These are phyloP conservation scores for Triadica sebifera DNA, from an alignment of 345 rosid species.

Conservation along the genomic window DNA sequence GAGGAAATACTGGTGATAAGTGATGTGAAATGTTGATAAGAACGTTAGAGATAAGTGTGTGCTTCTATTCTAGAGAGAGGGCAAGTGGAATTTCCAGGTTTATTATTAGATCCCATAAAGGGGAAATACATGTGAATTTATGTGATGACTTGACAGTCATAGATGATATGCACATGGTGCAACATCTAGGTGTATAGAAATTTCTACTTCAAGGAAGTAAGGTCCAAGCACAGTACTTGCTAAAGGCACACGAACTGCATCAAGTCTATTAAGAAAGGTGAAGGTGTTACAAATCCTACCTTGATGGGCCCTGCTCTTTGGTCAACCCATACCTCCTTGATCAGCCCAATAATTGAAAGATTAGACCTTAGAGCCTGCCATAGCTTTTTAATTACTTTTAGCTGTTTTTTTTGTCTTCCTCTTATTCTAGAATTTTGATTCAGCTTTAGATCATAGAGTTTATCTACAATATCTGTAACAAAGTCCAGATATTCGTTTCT, in stretches of 20 bases:
- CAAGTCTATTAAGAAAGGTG: background rate
- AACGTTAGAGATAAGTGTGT: background rate
- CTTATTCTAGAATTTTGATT: background rate
- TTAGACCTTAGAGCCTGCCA: background rate
- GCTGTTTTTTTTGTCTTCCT: background rate
- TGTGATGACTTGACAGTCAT: background rate
- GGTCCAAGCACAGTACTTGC: background rate
- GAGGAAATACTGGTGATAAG: background rate
- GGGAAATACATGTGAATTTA: background rate
- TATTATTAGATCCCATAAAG: background rate
- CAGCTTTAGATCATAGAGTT: background rate
- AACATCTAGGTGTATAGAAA: background rate
- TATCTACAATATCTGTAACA: background rate
- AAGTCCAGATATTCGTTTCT: constrained; percentile 3
- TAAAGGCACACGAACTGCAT: background rate
- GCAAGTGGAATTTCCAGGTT: background rate
- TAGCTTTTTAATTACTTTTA: background rate
- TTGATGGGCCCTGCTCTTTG: background rate
- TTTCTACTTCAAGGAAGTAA: background rate
- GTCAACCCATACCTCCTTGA: background rate
- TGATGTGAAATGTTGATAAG: background rate
- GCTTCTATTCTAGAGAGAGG: background rate
- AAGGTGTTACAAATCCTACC: background rate
- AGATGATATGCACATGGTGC: background rate
- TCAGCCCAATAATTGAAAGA: background rate